Base-by-base conservation (phyloP, 176 grass and related monocot genomes). In the Carex scoparia region DNA sequence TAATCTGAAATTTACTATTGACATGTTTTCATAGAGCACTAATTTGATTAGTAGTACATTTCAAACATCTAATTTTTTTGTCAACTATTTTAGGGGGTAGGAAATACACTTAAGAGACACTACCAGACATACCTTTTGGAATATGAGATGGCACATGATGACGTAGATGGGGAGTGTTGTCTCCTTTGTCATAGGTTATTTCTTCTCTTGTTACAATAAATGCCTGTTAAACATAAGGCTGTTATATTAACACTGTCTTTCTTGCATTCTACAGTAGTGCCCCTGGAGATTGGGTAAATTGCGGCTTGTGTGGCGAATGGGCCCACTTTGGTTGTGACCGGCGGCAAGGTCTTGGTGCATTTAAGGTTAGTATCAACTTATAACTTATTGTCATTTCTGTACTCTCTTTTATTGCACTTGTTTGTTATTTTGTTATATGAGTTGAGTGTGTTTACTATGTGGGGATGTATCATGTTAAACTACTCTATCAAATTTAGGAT, bases 281-380 rank as follows among this genome's bases (percentile, higher is more conserved):
- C 71, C 96, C 96, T 63, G 96, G 96, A 37, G 96, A 99, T 79
- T 99, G 96, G 96, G 96, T 99, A 61, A 99, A 99, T 57, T 99
- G 96, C 16, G 93, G 93, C 72, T 87, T 99, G 49, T 99, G 96
- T 62, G 93, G 90, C n/a, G 96, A 99, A 91, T 99, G 96, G 96
- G 96, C 96, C 7, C 96, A 99, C 61, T 99, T 99, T 79, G 96
- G 96, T 84, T 99, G 96, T 13, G 96, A 99, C 42, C 90, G 96
- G 89, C 85, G 96, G 38, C 96, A 92, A 81, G 96, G 96, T 10
- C 85, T 99, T 0, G 96, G 91, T 55, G 90, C 93, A 85, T 99
- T 99, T 67, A 99, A 99, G 96, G 96, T 99, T 76, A 30, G 63
- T 57, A 54, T 30, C 0, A 68, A 63, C 31, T 35, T 85, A 74